These are phyloP conservation scores for Colletotrichum sp. DNA, from an alignment of 2,329 filamentous ascomycete genomes.

Conservation along the genomic window DNA sequence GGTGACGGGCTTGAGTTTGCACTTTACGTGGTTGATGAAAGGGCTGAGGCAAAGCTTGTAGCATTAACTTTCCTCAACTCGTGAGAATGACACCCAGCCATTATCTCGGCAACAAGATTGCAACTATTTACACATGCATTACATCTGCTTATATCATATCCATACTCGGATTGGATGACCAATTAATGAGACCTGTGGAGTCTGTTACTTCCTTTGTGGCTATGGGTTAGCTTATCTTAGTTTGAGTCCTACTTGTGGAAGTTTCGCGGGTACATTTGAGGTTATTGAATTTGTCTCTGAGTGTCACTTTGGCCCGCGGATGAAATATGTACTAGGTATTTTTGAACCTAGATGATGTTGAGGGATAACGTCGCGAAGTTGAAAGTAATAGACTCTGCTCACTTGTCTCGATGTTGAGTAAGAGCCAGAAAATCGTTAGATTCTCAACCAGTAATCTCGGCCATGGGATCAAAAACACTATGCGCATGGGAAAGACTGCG, in stretches of 20 bases:
- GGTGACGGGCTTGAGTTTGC: not conserved
- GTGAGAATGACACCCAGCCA: not conserved
- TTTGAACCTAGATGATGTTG: not conserved
- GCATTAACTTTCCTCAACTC: not conserved
- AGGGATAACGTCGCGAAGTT: not conserved
- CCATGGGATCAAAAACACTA: not conserved
- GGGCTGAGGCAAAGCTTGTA: not conserved
- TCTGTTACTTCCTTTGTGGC: not conserved
- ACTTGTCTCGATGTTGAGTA: not conserved
- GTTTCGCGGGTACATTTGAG: not conserved
- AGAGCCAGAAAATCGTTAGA: fast-evolving
- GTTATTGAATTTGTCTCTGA: not conserved
- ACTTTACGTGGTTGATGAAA: not conserved
- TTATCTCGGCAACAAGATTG: not conserved
- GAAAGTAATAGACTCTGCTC: not conserved
- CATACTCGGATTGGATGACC: not conserved
- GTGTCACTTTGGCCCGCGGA: not conserved
- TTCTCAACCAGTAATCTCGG: not conserved
- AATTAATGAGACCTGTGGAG: not conserved
- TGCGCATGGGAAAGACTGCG: fast-evolving
- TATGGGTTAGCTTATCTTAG: not conserved
- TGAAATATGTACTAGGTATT: not conserved
- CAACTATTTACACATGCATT: not conserved
- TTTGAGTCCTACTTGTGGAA: not conserved
- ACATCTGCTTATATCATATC: not conserved